phyloP scores from a whole-genome alignment of 1,284 basidiomycete genomes.

The Leccinum variabile region DNA sequence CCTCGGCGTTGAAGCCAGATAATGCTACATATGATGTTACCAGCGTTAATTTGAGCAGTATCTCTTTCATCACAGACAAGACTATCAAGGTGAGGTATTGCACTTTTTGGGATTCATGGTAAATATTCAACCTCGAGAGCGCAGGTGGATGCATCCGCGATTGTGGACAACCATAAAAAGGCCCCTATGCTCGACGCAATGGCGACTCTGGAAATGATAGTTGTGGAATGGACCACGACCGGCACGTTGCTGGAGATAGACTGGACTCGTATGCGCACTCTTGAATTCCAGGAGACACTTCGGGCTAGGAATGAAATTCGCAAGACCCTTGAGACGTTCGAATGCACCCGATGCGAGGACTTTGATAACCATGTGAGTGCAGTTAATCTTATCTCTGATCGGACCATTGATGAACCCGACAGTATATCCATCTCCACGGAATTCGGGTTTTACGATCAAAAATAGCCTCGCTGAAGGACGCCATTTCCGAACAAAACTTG shows the following conservation, averaged over 20 bases:
- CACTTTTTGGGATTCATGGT: neutral
- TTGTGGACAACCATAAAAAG: constrained; percentile 66
- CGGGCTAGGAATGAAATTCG: constrained; percentile 56
- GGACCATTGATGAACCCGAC: constrained; percentile 12
- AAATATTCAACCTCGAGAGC: constrained; percentile 10
- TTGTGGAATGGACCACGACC: constrained; percentile 54
- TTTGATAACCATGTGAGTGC: constrained; percentile 51
- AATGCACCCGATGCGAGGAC: constrained; percentile 59
- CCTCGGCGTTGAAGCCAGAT: constrained; percentile 47
- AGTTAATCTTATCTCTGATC: neutral
- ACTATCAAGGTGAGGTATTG: constrained; percentile 64
- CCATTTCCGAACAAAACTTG: constrained; percentile 93
- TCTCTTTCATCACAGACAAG: constrained; percentile 74
- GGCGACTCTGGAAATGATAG: constrained; percentile 46
- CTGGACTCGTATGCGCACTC: constrained; percentile 79
- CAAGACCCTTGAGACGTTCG: constrained; percentile 43
- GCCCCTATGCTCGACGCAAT: constrained; percentile 59
- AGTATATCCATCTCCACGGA: constrained; percentile 79
- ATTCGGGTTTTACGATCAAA: constrained; percentile 73
- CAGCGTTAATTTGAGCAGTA: constrained; percentile 70
- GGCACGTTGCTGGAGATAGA: constrained; percentile 71
- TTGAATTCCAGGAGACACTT: constrained; percentile 92
- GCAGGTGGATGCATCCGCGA: constrained; percentile 71
- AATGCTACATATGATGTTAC: constrained; percentile 71
- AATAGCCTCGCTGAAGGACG: constrained; percentile 73